Conservation (phyloP, 805 yeast genomes). For the Candida hispaniensis region DNA sequence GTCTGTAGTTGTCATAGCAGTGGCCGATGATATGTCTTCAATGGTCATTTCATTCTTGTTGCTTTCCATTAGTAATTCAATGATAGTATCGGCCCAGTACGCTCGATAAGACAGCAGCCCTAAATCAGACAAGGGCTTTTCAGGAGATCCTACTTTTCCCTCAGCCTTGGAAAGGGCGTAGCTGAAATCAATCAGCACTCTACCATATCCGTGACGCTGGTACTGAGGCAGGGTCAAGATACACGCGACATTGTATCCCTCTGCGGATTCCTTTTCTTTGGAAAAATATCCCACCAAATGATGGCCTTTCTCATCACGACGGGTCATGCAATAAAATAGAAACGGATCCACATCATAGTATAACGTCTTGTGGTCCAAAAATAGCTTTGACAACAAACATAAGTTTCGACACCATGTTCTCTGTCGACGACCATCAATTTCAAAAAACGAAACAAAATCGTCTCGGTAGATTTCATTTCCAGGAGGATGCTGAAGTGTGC, state of each 20-base stretch:
- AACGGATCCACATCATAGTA: slow-evolving; percentile 98
- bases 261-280: slow-evolving; percentile 93
- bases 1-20: slow-evolving; percentile 95
- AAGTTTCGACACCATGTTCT: slow-evolving; percentile 95
- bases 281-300: slow-evolving; percentile 95
- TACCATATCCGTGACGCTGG: slow-evolving; percentile 91
- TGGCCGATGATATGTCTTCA: slow-evolving; percentile 75
- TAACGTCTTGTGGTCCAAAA: slow-evolving; percentile 89
- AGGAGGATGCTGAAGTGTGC: slow-evolving; percentile 90
- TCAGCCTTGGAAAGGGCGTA: slow-evolving; percentile 84
- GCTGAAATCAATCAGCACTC: slow-evolving; percentile 82
- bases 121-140: slow-evolving; percentile 89
- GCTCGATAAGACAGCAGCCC: slow-evolving; percentile 92
- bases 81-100: slow-evolving; percentile 87
- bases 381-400: slow-evolving; percentile 79
- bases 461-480: slow-evolving; percentile 97
- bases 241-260: slow-evolving; percentile 93
- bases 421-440: slow-evolving; percentile 93
- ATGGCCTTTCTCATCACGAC: slow-evolving; percentile 80
- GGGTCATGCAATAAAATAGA: slow-evolving; percentile 90
- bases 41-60: slow-evolving; percentile 59
- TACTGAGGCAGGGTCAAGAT: slow-evolving; percentile 91
- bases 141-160: slow-evolving; percentile 90
- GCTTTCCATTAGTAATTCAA: slow-evolving; percentile 58
- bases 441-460: slow-evolving; percentile 86